These are phyloP conservation scores for Rhododendron henanense DNA, from an alignment of 148 eudicot genomes.

Conservation along the genomic window DNA sequence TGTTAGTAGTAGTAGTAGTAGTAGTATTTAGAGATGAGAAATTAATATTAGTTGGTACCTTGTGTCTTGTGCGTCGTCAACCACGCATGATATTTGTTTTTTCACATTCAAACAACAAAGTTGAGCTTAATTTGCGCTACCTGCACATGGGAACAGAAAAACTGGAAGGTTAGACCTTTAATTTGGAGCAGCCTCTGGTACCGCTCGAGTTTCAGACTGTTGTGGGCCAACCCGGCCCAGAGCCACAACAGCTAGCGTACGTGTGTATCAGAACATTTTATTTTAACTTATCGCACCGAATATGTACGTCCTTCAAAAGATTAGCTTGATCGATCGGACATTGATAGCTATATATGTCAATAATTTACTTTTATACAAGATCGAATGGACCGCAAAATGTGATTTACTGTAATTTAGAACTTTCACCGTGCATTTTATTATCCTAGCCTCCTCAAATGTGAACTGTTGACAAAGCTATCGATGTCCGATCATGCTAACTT, in stretches of 20 bases:
- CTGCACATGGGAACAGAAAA: neutral
- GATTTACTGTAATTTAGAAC: neutral
- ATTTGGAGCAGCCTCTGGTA: neutral
- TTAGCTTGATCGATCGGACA: no score
- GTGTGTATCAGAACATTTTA: neutral
- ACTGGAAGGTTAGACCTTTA: neutral
- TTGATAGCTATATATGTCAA: no score
- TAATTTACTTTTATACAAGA: no score
- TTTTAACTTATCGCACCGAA: no score
- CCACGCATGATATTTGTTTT: neutral
- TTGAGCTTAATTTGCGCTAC: neutral
- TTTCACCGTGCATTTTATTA: no score
- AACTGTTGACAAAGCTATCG: neutral
- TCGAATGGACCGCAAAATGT: neutral
- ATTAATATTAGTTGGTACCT: neutral
- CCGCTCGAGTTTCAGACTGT: neutral
- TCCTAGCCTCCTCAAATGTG: neutral
- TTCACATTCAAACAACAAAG: neutral
- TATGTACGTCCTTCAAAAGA: neutral
- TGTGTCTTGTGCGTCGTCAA: neutral
- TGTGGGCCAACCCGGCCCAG: no score
- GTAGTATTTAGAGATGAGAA: neutral
- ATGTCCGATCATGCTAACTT: neutral
- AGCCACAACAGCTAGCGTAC: no score
- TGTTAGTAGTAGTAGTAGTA: neutral